Evolutionary conservation across 257 asterid genomes (phyloP).

Genomic region (Fraxinus excelsior): DNA sequence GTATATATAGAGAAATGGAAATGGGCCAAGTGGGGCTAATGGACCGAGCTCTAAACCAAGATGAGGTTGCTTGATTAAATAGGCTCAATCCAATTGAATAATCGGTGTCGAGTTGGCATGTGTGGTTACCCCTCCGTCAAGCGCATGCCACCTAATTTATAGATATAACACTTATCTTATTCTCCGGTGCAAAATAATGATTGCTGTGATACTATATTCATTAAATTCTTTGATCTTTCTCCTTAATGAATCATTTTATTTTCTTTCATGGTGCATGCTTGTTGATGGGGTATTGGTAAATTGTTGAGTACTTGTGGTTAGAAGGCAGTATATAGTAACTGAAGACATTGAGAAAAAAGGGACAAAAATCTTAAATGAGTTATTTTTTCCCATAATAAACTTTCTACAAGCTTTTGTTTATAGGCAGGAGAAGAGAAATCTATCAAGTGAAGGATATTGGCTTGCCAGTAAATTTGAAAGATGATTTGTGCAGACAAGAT

Average conservation of each 20-base stretch:
- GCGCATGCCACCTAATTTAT: no score
- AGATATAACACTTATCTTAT: background rate
- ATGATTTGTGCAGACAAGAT: slow-evolving; percentile 33
- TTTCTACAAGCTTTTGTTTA: slow-evolving; percentile 7
- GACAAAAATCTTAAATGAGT: background rate
- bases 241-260: background rate
- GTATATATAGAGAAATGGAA: no score
- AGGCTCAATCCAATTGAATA: no score
- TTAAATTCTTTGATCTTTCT: background rate
- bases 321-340: background rate
- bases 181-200: background rate
- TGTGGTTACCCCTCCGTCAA: no score
- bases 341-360: background rate
- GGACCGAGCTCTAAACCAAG: no score
- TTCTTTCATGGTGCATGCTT: background rate
- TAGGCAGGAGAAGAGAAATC: slow-evolving; percentile 43
- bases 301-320: background rate
- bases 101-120: no score
- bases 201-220: background rate
- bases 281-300: no score
- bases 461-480: slow-evolving; percentile 31
- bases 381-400: background rate
- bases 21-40: no score
- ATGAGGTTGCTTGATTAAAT: no score
- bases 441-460: slow-evolving; percentile 20